Conservation (phyloP, 352 stramenopile species). For the Phytophthora citrophthora region DNA sequence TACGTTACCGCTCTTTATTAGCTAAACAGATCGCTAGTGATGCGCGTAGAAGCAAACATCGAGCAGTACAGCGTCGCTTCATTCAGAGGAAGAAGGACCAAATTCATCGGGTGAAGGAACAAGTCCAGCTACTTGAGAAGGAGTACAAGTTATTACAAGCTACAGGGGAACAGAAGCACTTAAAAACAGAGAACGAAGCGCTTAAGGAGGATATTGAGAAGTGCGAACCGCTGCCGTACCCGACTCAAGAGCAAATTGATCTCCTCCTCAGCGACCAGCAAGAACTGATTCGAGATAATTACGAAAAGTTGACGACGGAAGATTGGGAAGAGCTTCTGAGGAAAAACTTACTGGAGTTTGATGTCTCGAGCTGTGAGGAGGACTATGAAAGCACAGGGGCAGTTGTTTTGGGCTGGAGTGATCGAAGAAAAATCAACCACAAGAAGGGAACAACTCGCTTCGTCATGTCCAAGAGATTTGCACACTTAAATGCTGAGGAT, state of each 20-base stretch:
- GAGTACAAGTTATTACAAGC: slow-evolving; percentile 34
- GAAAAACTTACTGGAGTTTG: slow-evolving; percentile 36
- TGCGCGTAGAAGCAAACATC: slow-evolving; percentile 46
- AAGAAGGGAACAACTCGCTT: slow-evolving; percentile 25
- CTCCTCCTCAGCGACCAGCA: slow-evolving; percentile 33
- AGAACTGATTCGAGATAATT: slow-evolving; percentile 38
- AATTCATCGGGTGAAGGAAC: slow-evolving; percentile 37
- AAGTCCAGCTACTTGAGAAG: slow-evolving; percentile 36
- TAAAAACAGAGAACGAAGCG: slow-evolving; percentile 32
- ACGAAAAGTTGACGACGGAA: slow-evolving; percentile 19
- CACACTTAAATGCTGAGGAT: slow-evolving; percentile 22
- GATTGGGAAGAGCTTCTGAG: slow-evolving; percentile 30
- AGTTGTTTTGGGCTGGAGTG: slow-evolving; percentile 45
- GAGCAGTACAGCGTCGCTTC: slow-evolving; percentile 53
- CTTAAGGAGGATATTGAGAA: slow-evolving; percentile 19
- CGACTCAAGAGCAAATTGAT: slow-evolving; percentile 30
- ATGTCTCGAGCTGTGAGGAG: slow-evolving; percentile 22
- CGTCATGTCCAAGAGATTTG: slow-evolving; percentile 40
- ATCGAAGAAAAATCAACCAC: slow-evolving; percentile 32
- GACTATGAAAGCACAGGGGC: slow-evolving; percentile 37
- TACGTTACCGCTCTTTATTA: slow-evolving; percentile 19
- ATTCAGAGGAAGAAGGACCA: slow-evolving; percentile 54
- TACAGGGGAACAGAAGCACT: slow-evolving; percentile 23
- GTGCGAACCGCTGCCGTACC: slow-evolving; percentile 7
- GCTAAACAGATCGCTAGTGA: slow-evolving; percentile 24